These are phyloP conservation scores for Periconia sp. DNA, from an alignment of 2,329 filamentous ascomycete species.

Conservation along the genomic window DNA sequence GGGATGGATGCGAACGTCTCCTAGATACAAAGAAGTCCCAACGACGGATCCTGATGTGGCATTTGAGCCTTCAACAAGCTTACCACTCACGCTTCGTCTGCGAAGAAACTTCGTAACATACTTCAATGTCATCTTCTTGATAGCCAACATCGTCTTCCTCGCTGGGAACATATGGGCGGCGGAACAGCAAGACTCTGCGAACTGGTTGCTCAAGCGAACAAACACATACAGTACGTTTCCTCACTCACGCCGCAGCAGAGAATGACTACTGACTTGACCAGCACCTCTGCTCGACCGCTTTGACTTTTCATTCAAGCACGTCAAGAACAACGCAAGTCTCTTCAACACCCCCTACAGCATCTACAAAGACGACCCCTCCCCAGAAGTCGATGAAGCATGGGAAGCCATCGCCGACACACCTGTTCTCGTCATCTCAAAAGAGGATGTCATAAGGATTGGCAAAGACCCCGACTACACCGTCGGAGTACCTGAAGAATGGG, in stretches of 20 bases:
- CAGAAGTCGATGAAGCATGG: constrained; percentile 13
- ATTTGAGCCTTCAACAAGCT: too few relatives aligned
- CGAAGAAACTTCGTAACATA: neutral
- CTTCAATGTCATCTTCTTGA: too few relatives aligned
- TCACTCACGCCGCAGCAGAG: neutral
- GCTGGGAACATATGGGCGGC: constrained; percentile 2
- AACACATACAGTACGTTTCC: constrained; percentile 1
- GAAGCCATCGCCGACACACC: constrained; percentile 6
- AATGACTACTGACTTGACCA: neutral
- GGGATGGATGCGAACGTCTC: too few relatives aligned
- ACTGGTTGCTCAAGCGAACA: constrained; percentile 4
- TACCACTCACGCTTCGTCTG: neutral
- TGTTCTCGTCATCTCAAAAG: neutral
- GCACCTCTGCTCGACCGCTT: constrained; percentile 2
- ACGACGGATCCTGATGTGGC: too few relatives aligned
- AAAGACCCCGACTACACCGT: constrained; percentile 12
- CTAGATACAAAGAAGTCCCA: too few relatives aligned
- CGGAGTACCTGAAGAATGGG: constrained; percentile 5
- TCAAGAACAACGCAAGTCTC: constrained; percentile 10
- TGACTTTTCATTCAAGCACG: constrained; percentile 2
- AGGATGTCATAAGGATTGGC: constrained; percentile 6
- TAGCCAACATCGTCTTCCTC: constrained; percentile 6
- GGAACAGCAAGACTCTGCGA: neutral
- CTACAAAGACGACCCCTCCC: constrained; percentile 11
- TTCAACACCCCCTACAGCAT: constrained; percentile 16